Conservation (phyloP, 805 yeast genomes). For the Peterozyma toletana region DNA sequence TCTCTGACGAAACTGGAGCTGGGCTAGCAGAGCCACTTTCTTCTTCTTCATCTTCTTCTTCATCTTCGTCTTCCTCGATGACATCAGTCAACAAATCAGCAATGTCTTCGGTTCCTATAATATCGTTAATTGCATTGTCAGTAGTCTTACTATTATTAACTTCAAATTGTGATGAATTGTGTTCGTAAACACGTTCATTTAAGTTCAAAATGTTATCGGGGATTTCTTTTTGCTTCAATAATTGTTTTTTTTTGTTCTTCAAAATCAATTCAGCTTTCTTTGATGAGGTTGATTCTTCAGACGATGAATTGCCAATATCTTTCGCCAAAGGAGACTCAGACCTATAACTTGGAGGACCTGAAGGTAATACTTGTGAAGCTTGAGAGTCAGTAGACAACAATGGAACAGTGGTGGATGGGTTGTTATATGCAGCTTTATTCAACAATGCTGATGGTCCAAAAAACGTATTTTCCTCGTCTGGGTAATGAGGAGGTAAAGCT, state of each 20-base stretch:
- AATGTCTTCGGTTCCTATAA: not conserved
- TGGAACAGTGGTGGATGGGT: not conserved
- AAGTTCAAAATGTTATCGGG: conserved; percentile 6
- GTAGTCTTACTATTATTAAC: conserved; percentile 1
- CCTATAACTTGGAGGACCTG: conserved; percentile 7
- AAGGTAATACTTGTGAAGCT: conserved; percentile 1
- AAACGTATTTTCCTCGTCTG: conserved; percentile 54
- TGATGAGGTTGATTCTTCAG: not conserved
- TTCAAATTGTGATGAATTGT: conserved; percentile 7
- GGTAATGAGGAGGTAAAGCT: conserved; percentile 64
- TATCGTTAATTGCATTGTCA: not conserved
- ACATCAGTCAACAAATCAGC: not conserved
- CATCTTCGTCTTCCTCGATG: not conserved
- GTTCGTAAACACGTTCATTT: conserved; percentile 8
- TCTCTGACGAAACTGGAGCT: too few species aligned
- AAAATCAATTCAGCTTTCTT: not conserved
- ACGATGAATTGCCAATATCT: not conserved
- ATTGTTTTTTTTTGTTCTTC: not conserved
- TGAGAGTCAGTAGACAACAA: not conserved
- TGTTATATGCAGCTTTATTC: conserved; percentile 1
- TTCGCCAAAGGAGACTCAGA: conserved; percentile 2
- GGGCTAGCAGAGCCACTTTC: too few species aligned
- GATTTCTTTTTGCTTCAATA: conserved; percentile 5
- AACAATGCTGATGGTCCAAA: conserved; percentile 34
- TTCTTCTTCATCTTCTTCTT: too few species aligned